Evolutionary conservation across 208 protist genomes (phyloP), one percentile per base, ranked within the genome.

Genomic region (Leishmania major): DNA sequence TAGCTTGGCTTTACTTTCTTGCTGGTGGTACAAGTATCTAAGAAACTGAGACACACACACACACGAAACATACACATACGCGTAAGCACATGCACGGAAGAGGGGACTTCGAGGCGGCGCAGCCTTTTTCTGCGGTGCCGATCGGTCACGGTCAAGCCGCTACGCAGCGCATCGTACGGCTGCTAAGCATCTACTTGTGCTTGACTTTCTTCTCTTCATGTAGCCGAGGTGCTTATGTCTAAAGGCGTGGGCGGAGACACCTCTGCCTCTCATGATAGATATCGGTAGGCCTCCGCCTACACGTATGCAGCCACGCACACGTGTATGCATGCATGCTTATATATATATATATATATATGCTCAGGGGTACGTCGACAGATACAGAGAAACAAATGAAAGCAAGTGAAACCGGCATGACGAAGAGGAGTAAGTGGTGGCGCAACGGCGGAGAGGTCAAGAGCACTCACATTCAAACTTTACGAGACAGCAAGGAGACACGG

Each of bases 21-120:
- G 57, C 13, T 62, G 40, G 22, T 11, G 40, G 69, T 73, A 73
- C 69, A 73, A 73, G 40, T 73, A 51, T 73, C 69, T 73, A 73
- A 31, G 17, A 13, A 15, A 49, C 19, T 7, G 53, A 79, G 40
- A 37, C 19, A 31, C 69, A 10, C 2, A 7, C 67, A 73, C 7
- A 31, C 67, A 73, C 0, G 15, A 47, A 15, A n/a, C 69, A 73
- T 2, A 51, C 22, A 11, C 40, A 51, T 8, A 17, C 40, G 7
- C 45, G 69, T 17, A 31, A 2, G 51, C 7, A 43, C 37, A 73
- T 73, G 40, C 40, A 49, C n/a, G 11, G 10, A 74, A 67, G 51
- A 75, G 31, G 31, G 13, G 15, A 7, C 11, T 8, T 43, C 15
- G 15, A 69, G 62, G 31, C 17, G 15, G 17, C n/a, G 0, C 31